Evolutionary conservation across 2,329 filamentous ascomycete genomes (phyloP).

Genomic region (Xylaria sp.): DNA sequence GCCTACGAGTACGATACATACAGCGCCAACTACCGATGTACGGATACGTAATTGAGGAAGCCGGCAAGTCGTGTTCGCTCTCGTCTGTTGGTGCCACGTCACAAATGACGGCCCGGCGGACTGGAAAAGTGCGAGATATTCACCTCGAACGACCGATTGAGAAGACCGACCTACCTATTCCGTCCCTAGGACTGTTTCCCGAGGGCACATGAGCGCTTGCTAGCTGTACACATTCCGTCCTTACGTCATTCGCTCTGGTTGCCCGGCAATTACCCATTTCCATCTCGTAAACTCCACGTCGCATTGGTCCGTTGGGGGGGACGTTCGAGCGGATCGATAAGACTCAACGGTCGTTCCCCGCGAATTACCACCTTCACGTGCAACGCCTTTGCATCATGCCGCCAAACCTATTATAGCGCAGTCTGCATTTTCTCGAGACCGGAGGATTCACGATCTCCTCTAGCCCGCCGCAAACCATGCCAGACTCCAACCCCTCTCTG

Average conservation of each 20-base stretch:
- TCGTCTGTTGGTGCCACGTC: slow-evolving; percentile 11
- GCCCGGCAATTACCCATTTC: neutral
- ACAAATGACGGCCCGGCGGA: neutral
- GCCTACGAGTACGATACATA: too few relatives aligned
- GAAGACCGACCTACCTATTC: too few relatives aligned
- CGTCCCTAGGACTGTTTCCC: too few relatives aligned
- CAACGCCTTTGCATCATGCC: neutral
- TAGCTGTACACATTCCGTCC: neutral
- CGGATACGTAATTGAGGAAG: neutral
- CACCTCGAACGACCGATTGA: too few relatives aligned
- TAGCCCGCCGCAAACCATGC: slow-evolving; percentile 6
- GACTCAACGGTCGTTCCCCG: neutral
- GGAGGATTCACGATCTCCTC: neutral
- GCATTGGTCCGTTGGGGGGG: neutral
- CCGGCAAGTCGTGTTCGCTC: slow-evolving; percentile 2
- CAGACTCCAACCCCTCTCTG: neutral
- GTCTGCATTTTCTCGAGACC: neutral
- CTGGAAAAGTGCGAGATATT: neutral
- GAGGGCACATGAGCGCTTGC: neutral
- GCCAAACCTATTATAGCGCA: neutral
- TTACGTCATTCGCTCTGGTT: neutral
- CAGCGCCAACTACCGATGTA: too few relatives aligned
- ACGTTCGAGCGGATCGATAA: neutral
- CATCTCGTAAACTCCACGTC: neutral
- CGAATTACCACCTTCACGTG: neutral